phyloP scores from a whole-genome alignment of 352 stramenopile genomes.

The Phytopythium cucurbitacearum region DNA sequence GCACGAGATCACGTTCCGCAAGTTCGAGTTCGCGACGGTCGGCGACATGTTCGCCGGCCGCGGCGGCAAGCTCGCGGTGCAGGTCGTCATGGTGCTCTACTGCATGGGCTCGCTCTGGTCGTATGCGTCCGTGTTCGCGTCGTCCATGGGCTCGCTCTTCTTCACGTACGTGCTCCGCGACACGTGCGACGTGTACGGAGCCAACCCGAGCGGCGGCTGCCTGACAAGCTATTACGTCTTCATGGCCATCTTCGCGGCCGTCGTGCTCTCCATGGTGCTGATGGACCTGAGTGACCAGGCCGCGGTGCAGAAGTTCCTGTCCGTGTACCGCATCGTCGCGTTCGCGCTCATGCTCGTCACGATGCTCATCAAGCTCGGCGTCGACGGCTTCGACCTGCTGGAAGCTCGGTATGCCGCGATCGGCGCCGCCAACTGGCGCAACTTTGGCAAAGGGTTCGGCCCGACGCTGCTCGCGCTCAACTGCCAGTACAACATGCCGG shows the following conservation, averaged over 20 bases:
- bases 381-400: constrained; percentile 47
- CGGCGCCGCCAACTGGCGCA: constrained; percentile 66
- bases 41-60: constrained; percentile 81
- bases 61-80: constrained; percentile 56
- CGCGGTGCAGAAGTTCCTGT: constrained; percentile 78
- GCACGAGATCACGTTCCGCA: constrained; percentile 80
- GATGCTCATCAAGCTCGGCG: constrained; percentile 62
- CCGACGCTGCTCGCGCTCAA: constrained; percentile 81
- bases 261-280: constrained; percentile 79
- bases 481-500: constrained; percentile 87
- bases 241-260: constrained; percentile 70
- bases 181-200: constrained; percentile 62
- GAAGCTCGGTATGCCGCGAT: constrained; percentile 36
- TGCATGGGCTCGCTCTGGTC: constrained; percentile 79
- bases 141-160: constrained; percentile 79
- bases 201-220: constrained; percentile 36
- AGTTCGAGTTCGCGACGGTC: constrained; percentile 81
- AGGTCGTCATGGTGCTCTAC: constrained; percentile 71
- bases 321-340: constrained; percentile 73
- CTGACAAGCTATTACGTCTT: constrained; percentile 70
- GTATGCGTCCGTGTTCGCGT: constrained; percentile 84
- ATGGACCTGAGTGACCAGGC: constrained; percentile 84
- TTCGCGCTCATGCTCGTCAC: constrained; percentile 76
- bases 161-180: constrained; percentile 63
- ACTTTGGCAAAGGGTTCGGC: constrained; percentile 81